Evolutionary conservation across 768 basidiomycete species (phyloP), one percentile per base, ranked within the genome.

Genomic region (Xerocomus potaroensis): DNA sequence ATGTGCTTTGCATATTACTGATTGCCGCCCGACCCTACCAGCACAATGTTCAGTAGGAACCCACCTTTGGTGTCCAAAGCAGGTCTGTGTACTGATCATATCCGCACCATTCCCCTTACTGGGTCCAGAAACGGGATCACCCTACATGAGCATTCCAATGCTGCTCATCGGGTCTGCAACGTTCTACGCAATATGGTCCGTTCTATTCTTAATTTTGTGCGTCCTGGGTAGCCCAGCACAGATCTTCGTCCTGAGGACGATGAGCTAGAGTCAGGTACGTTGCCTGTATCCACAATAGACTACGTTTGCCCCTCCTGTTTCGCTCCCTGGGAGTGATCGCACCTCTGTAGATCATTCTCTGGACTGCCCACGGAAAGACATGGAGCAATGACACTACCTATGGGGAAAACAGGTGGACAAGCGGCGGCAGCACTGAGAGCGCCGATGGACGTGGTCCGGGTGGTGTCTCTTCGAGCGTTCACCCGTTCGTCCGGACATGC

Each of bases 131-230:
- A 43, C 19, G 4, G 56, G 45, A 1, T 51, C 61, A 4, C 61
- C 61, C 4, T 62, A 64, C 41, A 49, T 42, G 59, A 48, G 22
- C 12, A 49, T 64, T 10, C 59, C 48, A 9, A 43, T 56, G 0
- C 40, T 61, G 33, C 12, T 64, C 39, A 34, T 62, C 32, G 62
- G 64, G 38, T 64, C 61, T 5, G 61, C 59, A 1, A 48, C 56
- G 6, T 36, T 64, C 11, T 62, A 62, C 8, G 62, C 51, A 5
- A 26, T 32, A 18, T 62, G 61, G 61, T 61, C 61, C 1, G 27
- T 63, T 38, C 22, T 45, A 10, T 62, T 59, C 35, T 30, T 62
- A 32, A 35, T 64, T 21, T 33, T 64, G 6, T 59, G 38, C 24
- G 9, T 59, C n/a, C 26, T 29, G 14, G 21, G 8, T 1, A 58